Base-by-base conservation (phyloP, 306 rosid species). In the Crotalaria pallida region DNA sequence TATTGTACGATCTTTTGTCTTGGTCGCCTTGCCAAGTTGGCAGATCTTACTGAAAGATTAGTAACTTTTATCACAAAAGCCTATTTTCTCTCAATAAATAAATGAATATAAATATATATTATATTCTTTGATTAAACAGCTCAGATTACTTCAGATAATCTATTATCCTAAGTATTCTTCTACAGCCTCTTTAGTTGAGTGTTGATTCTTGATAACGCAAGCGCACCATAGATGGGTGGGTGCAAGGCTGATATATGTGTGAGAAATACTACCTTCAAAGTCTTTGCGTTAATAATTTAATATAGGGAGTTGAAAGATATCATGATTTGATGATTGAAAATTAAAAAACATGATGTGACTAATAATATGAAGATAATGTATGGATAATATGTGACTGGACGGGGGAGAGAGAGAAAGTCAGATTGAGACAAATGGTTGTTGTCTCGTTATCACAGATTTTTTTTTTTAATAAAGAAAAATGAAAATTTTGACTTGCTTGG, bases 271-370 rank as follows among this genome's bases (percentile, higher is more conserved):
- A 33, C 22, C 22, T 44, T 65, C 21, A 15, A 2, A 71, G 73
- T 70, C 64, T 24, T 12, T 48, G 59, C 0, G 43, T 58, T 71
- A 33, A 72, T 77, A 65, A 75, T 79, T 72, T 73, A 68, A 70
- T 48, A 70, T 47, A 60, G n/a, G 16, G 71, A 50, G 75, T 41
- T 61, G 74, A 58, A 52, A 27, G 83, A 53, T 55, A 73, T 79
- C 82, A 82, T 82, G 80, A 74, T 84, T 81, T 83, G 75, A 83
- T 83, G 79, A 89, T 83, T 79, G 88, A 73, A 77, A 76, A 59
- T 64, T 24, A 61, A 77, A 49, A 78, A 75, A 55, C 76, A 60
- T 79, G 84, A 79, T 74, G 88, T 83, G 83, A 83, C 77, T 38
- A 70, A 77, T 66, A 76, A 76, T 80, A 65, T 60, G 84, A 81